These are phyloP conservation scores for Grammothele lineata DNA, from an alignment of 768 basidiomycete species.

Conservation along the genomic window DNA sequence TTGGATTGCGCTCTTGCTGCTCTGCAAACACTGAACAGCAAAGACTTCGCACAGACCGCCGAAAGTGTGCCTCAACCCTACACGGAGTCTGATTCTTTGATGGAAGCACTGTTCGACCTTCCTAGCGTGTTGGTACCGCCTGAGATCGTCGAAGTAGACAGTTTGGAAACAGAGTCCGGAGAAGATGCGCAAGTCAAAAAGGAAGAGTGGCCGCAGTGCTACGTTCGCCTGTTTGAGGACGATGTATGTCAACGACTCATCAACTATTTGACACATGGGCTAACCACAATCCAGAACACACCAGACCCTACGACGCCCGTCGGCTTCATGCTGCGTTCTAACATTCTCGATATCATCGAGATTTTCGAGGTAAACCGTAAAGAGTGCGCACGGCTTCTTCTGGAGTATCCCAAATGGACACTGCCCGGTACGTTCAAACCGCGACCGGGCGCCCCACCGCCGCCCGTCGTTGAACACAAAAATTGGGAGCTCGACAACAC, in stretches of 20 bases:
- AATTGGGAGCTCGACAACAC: slow-evolving; percentile 89
- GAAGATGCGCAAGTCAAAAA: slow-evolving; percentile 73
- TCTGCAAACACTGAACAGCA: slow-evolving; percentile 56
- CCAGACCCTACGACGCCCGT: slow-evolving; percentile 69
- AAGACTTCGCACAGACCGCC: slow-evolving; percentile 53
- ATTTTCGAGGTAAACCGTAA: slow-evolving; percentile 96
- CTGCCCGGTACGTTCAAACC: slow-evolving; percentile 81
- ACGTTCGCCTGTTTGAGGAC: slow-evolving; percentile 62
- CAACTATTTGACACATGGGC: too few species aligned
- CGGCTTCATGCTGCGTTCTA: slow-evolving; percentile 76
- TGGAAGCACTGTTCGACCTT: slow-evolving; percentile 54
- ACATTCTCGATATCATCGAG: slow-evolving; percentile 72
- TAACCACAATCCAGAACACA: slow-evolving; percentile 48
- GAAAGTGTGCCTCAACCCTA: slow-evolving; percentile 67
- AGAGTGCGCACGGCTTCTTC: slow-evolving; percentile 83
- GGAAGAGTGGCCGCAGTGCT: slow-evolving; percentile 79
- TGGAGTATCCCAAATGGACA: slow-evolving; percentile 86
- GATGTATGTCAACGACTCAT: slow-evolving; percentile 31
- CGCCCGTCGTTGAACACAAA: slow-evolving; percentile 47
- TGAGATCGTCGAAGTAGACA: slow-evolving; percentile 79
- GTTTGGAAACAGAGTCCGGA: slow-evolving; percentile 60
- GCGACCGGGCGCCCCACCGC: slow-evolving; percentile 56
- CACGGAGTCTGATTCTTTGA: slow-evolving; percentile 39
- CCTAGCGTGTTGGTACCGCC: slow-evolving; percentile 84
- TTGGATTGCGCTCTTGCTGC: slow-evolving; percentile 69